Percentiles rank a stretch among this genome's conserved stretches.
These are phyloP conservation scores for Lactarius hatsudake DNA, from an alignment of 768 basidiomycete species.

Conservation along the genomic window DNA sequence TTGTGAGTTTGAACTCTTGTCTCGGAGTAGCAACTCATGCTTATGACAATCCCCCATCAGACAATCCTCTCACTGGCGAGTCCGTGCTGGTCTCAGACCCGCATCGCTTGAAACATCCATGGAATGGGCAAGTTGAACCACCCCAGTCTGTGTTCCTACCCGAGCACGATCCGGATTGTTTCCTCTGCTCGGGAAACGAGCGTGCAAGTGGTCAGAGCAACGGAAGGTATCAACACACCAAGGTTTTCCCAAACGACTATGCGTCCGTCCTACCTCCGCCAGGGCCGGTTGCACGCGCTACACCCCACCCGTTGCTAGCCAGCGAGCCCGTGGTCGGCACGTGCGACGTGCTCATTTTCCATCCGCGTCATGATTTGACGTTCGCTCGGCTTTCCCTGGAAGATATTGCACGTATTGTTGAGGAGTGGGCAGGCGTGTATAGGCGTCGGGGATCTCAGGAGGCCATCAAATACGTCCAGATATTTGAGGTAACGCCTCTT, in stretches of 20 bases:
- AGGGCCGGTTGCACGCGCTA: conserved; percentile 47
- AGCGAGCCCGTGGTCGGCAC: conserved; percentile 70
- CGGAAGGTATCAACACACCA: conserved; percentile 62
- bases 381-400: conserved; percentile 58
- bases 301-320: conserved; percentile 59
- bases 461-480: conserved; percentile 81
- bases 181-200: conserved; percentile 83
- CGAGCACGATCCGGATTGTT: conserved; percentile 69
- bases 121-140: conserved; percentile 83
- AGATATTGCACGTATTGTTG: conserved; percentile 64
- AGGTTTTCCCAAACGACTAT: conserved; percentile 79
- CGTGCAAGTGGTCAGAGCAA: conserved; percentile 72
- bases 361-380: conserved; percentile 84
- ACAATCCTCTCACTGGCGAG: conserved; percentile 76
- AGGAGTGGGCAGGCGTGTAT: conserved; percentile 73
- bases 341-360: conserved; percentile 86
- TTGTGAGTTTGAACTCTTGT: conserved; percentile 20
- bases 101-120: conserved; percentile 87
- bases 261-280: conserved; percentile 72
- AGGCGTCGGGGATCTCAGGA: conserved; percentile 53
- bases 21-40: neutral
- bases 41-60: conserved; percentile 39
- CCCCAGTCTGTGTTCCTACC: conserved; percentile 53
- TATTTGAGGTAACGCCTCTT: conserved; percentile 66
- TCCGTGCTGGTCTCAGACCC: conserved; percentile 77